Conservation (phyloP, 2,329 filamentous ascomycete genomes). For the Diplodia sapinea region DNA sequence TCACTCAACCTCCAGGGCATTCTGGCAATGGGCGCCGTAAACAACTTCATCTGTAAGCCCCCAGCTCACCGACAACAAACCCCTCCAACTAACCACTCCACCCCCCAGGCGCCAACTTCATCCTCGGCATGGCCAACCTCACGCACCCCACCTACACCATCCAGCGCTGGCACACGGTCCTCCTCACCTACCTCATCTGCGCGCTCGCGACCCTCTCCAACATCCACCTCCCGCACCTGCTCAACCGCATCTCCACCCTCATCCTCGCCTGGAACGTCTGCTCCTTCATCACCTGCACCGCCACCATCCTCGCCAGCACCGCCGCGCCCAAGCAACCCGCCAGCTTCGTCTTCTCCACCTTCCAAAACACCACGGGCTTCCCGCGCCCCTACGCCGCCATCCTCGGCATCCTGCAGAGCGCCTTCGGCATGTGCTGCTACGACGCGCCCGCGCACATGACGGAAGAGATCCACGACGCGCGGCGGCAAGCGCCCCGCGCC, state of each 20-base stretch:
- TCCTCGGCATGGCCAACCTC: constrained; percentile 59
- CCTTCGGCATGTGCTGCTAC: constrained; percentile 62
- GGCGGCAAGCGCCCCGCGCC: constrained; percentile 57
- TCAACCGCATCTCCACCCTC: constrained; percentile 59
- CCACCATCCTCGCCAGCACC: constrained; percentile 60
- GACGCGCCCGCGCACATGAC: constrained; percentile 61
- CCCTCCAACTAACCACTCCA: neutral
- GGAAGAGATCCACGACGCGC: constrained; percentile 60
- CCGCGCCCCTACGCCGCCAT: constrained; percentile 58
- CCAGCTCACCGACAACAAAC: no score
- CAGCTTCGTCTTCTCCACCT: constrained; percentile 61
- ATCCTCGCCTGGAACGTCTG: constrained; percentile 61
- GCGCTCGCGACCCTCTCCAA: constrained; percentile 55
- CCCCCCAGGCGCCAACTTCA: neutral
- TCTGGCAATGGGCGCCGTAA: constrained; percentile 60
- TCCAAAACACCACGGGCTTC: constrained; percentile 62
- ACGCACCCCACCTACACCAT: constrained; percentile 59
- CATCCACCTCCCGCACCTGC: constrained; percentile 56
- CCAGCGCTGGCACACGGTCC: constrained; percentile 62
- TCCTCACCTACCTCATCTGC: constrained; percentile 59
- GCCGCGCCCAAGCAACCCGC: constrained; percentile 56
- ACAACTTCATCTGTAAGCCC: constrained; percentile 55
- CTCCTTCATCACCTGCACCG: constrained; percentile 59
- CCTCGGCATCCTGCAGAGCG: constrained; percentile 60
- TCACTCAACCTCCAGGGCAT: constrained; percentile 37